A percentile compares a stretch with the other conserved stretches of the same genome.
Evolutionary conservation across 768 basidiomycete species (phyloP).

Genomic region (Leccinum incarnatum): DNA sequence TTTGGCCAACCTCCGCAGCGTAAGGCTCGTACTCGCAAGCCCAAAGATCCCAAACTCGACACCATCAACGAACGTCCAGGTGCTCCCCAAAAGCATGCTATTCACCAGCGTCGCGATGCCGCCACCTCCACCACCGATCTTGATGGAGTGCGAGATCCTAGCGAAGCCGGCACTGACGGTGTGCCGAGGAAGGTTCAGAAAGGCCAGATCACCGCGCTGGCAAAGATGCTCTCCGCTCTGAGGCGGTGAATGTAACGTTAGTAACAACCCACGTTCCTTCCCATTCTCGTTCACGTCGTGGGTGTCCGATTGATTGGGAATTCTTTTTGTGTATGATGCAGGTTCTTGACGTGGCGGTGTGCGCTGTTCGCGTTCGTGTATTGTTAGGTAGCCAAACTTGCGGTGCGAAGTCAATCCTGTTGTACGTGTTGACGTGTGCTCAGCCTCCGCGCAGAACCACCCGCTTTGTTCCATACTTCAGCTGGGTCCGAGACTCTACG

Average conservation of each 20-base stretch:
- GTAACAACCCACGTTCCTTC: constrained; percentile 11
- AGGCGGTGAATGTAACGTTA: constrained; percentile 49
- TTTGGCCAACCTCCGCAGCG: constrained; percentile 56
- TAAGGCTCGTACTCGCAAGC: constrained; percentile 65
- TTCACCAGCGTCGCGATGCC: constrained; percentile 55
- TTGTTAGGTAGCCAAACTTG: constrained; percentile 51
- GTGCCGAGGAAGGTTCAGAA: constrained; percentile 78
- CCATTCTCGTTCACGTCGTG: not conserved
- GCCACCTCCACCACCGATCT: constrained; percentile 77
- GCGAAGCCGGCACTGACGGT: constrained; percentile 34
- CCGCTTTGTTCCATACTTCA: constrained; percentile 4
- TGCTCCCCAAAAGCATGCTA: constrained; percentile 41
- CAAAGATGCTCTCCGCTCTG: constrained; percentile 87
- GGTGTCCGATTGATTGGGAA: constrained; percentile 11
- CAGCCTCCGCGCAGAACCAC: constrained; percentile 13
- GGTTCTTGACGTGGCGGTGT: constrained; percentile 29
- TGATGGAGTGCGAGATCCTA: constrained; percentile 30
- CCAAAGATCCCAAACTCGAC: constrained; percentile 64
- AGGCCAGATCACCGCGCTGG: constrained; percentile 85
- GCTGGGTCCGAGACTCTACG: constrained; percentile 28
- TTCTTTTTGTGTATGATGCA: constrained; percentile 24
- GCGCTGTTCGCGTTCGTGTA: constrained; percentile 41
- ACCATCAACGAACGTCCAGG: constrained; percentile 72
- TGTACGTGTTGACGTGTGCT: constrained; percentile 23
- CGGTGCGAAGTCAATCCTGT: constrained; percentile 37